Conservation (phyloP, 1,284 basidiomycete genomes). For the Sparassis latifolia region DNA sequence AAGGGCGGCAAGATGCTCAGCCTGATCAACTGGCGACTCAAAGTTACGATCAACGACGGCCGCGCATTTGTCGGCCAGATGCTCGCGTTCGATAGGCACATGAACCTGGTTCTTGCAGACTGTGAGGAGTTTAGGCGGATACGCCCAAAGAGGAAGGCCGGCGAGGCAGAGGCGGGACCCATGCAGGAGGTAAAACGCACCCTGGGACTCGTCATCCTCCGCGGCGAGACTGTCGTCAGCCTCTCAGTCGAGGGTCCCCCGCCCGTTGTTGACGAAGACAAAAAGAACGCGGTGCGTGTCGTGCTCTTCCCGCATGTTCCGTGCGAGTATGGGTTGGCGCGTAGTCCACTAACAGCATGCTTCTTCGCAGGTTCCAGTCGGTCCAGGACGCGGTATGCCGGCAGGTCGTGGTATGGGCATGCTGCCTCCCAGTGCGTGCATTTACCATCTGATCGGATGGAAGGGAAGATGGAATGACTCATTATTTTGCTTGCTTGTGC, state of each 20-base stretch:
- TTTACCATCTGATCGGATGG: neutral
- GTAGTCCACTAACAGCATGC: neutral
- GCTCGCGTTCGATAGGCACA: constrained; percentile 99
- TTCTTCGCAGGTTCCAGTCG: constrained; percentile 66
- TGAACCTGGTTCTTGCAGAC: constrained; percentile 98
- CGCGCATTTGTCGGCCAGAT: constrained; percentile 95
- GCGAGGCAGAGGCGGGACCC: constrained; percentile 66
- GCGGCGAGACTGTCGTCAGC: constrained; percentile 96
- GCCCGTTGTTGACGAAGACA: constrained; percentile 84
- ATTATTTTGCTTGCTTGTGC: constrained; percentile 1
- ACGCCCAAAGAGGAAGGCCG: constrained; percentile 79
- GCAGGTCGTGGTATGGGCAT: constrained; percentile 97
- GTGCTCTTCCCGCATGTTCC: neutral
- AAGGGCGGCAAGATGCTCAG: constrained; percentile 98
- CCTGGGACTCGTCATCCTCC: constrained; percentile 90
- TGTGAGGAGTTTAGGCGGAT: constrained; percentile 94
- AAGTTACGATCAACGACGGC: constrained; percentile 97
- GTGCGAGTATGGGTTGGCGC: neutral
- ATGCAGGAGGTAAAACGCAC: constrained; percentile 96
- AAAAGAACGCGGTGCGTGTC: constrained; percentile 60
- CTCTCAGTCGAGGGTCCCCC: constrained; percentile 95
- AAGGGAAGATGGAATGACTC: too few relatives aligned
- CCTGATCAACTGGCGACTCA: constrained; percentile 96
- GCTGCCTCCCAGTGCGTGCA: constrained; percentile 78
- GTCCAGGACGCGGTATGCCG: constrained; percentile 91